Evolutionary conservation across 1,284 basidiomycete species (phyloP).

Genomic region (Clitocybe nebularis): DNA sequence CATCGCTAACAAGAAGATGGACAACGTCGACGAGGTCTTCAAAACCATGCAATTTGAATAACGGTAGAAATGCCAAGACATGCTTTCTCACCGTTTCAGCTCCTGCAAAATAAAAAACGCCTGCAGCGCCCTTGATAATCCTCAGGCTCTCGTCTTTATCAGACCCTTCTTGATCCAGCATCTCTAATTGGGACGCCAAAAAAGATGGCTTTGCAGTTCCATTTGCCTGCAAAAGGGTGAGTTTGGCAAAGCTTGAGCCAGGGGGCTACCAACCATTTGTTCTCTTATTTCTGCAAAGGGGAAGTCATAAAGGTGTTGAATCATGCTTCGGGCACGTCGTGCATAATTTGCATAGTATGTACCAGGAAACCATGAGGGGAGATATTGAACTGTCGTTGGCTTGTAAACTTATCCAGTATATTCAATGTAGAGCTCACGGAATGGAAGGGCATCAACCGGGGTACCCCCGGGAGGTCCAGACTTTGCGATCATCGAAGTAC

Average conservation of each 20-base stretch:
- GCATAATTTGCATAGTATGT: slow-evolving; percentile 17
- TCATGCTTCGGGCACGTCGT: slow-evolving; percentile 1
- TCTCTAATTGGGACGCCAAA: slow-evolving; percentile 9
- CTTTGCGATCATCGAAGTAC: slow-evolving; percentile 10
- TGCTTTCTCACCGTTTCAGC: slow-evolving; percentile 12
- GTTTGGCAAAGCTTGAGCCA: not conserved
- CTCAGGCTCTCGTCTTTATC: slow-evolving; percentile 1
- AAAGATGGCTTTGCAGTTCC: slow-evolving; percentile 16
- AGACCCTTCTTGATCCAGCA: slow-evolving; percentile 1
- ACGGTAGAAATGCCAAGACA: not conserved
- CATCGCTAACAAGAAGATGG: slow-evolving; percentile 36
- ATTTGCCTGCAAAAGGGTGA: slow-evolving; percentile 7
- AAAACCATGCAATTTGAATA: not conserved
- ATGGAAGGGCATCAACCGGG: slow-evolving; percentile 21
- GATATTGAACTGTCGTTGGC: slow-evolving; percentile 10
- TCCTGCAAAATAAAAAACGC: slow-evolving; percentile 12
- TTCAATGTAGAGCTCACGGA: slow-evolving; percentile 10
- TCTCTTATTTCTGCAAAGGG: slow-evolving; percentile 13
- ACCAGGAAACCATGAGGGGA: slow-evolving; percentile 21
- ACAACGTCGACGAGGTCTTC: slow-evolving; percentile 9
- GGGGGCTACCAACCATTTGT: slow-evolving; percentile 9
- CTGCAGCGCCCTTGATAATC: slow-evolving; percentile 13
- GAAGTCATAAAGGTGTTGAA: slow-evolving; percentile 10
- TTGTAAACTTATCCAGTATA: not conserved
- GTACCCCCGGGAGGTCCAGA: slow-evolving; percentile 19